These are phyloP conservation scores for Durotheca rogersii DNA, from an alignment of 495 filamentous ascomycete genomes.

Conservation along the genomic window DNA sequence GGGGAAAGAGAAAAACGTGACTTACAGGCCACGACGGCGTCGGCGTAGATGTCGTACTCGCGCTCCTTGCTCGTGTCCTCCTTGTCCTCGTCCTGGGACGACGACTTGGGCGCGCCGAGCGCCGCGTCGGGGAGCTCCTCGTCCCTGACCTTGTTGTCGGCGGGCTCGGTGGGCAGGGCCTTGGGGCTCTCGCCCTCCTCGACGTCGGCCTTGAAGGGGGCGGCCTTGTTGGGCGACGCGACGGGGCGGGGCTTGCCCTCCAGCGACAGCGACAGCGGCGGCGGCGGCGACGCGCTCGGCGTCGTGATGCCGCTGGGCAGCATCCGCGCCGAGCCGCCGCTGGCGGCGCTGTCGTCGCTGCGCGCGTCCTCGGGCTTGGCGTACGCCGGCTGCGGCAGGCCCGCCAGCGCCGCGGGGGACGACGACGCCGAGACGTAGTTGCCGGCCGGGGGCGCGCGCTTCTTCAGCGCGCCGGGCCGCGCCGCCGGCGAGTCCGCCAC, in stretches of 20 bases:
- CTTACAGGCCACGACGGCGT: conserved; percentile 85
- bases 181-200: conserved; percentile 75
- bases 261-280: no score
- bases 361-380: conserved; percentile 43
- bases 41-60: conserved; percentile 89
- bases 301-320: conserved; percentile 61
- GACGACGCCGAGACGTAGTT: conserved; percentile 54
- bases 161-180: conserved; percentile 68
- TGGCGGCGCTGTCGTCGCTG: no score
- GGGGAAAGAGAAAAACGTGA: no score
- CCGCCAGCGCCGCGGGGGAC: no score
- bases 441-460: conserved; percentile 59
- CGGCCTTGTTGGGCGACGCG: conserved; percentile 49
- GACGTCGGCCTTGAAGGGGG: conserved; percentile 65
- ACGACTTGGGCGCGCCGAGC: conserved; percentile 49
- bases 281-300: conserved; percentile 60
- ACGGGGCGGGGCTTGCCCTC: conserved; percentile 47
- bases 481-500: conserved; percentile 83
- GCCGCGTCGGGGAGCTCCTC: conserved; percentile 60
- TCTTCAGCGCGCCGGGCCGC: conserved; percentile 59
- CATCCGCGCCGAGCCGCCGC: conserved; percentile 18
- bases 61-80: conserved; percentile 65
- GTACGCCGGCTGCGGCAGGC: conserved; percentile 44
- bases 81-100: conserved; percentile 53
- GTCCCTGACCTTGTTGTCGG: conserved; percentile 51